Conservation (phyloP, 768 basidiomycete genomes). For the Leccinum truebloodii region DNA sequence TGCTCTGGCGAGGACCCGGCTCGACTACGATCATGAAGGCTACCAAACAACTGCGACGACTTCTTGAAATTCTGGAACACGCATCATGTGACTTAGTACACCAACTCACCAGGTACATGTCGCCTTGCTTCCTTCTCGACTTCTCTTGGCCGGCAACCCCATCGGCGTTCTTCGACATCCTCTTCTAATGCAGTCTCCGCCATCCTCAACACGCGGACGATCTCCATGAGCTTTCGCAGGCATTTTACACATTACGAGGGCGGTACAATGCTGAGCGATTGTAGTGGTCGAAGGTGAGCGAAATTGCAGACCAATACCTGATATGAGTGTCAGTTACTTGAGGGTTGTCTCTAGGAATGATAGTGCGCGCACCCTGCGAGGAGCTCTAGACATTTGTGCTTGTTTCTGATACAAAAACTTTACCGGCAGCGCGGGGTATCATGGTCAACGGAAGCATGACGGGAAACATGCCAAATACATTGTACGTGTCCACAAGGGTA, state of each 20-base stretch:
- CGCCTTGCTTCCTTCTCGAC: constrained; percentile 73
- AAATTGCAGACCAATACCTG: constrained; percentile 72
- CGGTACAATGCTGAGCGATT: constrained; percentile 86
- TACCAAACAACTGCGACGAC: constrained; percentile 66
- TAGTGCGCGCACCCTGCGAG: constrained; percentile 62
- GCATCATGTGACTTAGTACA: no score
- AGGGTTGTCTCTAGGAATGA: not conserved
- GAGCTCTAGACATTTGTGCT: constrained; percentile 76
- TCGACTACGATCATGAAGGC: constrained; percentile 85
- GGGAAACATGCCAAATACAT: constrained; percentile 65
- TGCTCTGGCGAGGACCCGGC: constrained; percentile 73
- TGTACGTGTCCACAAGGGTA: constrained; percentile 66
- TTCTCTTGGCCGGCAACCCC: constrained; percentile 65
- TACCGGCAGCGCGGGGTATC: constrained; percentile 64
- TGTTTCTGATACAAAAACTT: constrained; percentile 18
- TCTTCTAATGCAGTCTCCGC: constrained; percentile 60
- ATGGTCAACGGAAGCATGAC: constrained; percentile 67
- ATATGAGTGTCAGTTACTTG: constrained; percentile 13
- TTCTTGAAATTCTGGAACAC: constrained; percentile 84
- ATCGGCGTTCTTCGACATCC: constrained; percentile 64
- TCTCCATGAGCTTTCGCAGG: constrained; percentile 65
- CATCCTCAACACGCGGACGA: constrained; percentile 48
- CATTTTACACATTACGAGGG: constrained; percentile 77
- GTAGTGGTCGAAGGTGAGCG: constrained; percentile 61
- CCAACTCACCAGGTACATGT: no score